Evolutionary conservation across 108 stramenopile species (phyloP), one percentile per base, ranked within the genome.

Genomic region (Stephanodiscus triporus): DNA sequence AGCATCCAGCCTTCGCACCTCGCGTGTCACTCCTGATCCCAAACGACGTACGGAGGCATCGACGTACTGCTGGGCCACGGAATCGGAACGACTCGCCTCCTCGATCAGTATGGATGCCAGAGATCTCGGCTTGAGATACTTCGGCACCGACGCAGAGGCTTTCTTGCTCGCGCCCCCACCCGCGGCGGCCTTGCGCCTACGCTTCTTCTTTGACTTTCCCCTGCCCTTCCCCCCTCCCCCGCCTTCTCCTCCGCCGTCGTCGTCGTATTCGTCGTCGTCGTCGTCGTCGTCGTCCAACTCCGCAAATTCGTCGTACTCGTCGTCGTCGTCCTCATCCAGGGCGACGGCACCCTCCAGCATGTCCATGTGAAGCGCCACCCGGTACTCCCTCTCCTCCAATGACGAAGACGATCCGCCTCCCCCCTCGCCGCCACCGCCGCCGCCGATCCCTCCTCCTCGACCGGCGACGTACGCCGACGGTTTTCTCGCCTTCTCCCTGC

Each of bases 401-500:
- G 71, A 48, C 1, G 76, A 56, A 3, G 58, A 11, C n/a, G 37
- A 38, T 26, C 53, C 53, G n/a, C n/a, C n/a, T n/a, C n/a, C n/a
- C 36, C 56, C 77, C 6, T 27, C 27, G 32, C 45, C 77, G 6
- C 38, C 42, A 30, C 43, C 64, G 13, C 8, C 55, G 29, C 55
- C 61, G n/a, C n/a, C n/a, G n/a, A n/a, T n/a, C n/a, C n/a, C n/a
- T 10, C 47, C 68, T 0, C 75, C 80, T 20, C 20, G 4, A 17
- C 4, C 20, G 2, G 4, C 20, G 7, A 7, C 3, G 16, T 78
- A 56, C 22, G 43, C 36, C 0, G 77, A 65, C 4, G 78, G 76
- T 66, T 89, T 89, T 9, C 94, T 87, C 2, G 94, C 94, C 84
- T 89, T 91, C 36, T 87, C 90, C 6, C 94, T 87, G 8, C 93